Percentiles rank a stretch among this genome's conserved stretches.
phyloP scores from a whole-genome alignment of 345 rosid species.

The Eucalyptus cloeziana region DNA sequence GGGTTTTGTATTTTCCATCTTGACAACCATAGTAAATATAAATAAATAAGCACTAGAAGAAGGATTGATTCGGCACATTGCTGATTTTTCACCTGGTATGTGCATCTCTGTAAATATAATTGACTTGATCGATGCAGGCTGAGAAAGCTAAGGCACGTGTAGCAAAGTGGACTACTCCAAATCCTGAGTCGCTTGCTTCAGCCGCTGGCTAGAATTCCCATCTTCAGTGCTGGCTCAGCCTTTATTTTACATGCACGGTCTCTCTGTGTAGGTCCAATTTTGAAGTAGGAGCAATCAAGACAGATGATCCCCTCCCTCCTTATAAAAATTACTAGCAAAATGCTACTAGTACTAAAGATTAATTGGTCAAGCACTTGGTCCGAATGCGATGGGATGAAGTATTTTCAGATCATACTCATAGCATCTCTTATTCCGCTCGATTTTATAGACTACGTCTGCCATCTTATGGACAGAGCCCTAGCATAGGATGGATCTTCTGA shows the following conservation, averaged over 20 bases:
- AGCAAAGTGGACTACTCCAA: constrained; percentile 3
- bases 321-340: neutral
- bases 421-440: neutral
- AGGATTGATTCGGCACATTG: neutral
- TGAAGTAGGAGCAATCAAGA: neutral
- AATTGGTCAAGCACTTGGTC: neutral
- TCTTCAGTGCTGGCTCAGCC: neutral
- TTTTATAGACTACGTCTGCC: neutral
- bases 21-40: neutral
- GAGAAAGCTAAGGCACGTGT: constrained; percentile 11
- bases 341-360: neutral
- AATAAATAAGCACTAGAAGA: neutral
- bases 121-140: constrained; percentile 7
- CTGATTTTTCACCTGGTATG: neutral
- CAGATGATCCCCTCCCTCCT: neutral
- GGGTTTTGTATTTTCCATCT: no score
- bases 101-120: neutral
- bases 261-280: neutral
- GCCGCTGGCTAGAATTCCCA: neutral
- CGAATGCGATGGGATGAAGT: neutral
- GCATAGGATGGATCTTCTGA: neutral
- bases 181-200: neutral
- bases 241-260: neutral
- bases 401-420: neutral
- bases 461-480: neutral